Conservation (phyloP, 164 flowering plant genomes). For the Houttuynia cordata region DNA sequence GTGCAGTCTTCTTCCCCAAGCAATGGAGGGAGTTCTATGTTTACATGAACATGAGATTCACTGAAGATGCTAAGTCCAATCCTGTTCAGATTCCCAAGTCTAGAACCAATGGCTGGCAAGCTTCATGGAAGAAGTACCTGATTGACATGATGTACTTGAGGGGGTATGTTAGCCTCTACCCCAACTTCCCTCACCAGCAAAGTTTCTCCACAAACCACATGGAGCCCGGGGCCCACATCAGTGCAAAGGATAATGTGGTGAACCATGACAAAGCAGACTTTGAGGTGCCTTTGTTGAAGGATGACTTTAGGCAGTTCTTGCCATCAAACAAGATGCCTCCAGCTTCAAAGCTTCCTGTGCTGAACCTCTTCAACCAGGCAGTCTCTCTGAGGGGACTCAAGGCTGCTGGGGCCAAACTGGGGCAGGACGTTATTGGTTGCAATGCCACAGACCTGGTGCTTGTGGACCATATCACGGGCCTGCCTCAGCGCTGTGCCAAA, state of each 20-base stretch:
- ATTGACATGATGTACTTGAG: constrained; percentile 97
- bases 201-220: constrained; percentile 97
- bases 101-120: constrained; percentile 94
- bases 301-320: constrained; percentile 45
- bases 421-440: constrained; percentile 75
- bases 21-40: constrained; percentile 95
- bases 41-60: constrained; percentile 95
- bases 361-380: constrained; percentile 83
- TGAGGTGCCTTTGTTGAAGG: constrained; percentile 72
- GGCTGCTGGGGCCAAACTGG: constrained; percentile 81
- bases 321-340: constrained; percentile 74
- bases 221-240: constrained; percentile 96
- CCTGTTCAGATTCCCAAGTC: constrained; percentile 96
- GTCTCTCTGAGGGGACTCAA: constrained; percentile 77
- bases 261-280: constrained; percentile 65
- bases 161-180: constrained; percentile 86
- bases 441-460: constrained; percentile 45
- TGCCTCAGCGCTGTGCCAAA: constrained; percentile 53
- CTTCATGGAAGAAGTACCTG: constrained; percentile 96
- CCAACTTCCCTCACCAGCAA: constrained; percentile 81
- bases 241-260: constrained; percentile 74
- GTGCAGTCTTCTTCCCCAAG: constrained; percentile 97
- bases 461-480: constrained; percentile 69
- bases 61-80: constrained; percentile 74
- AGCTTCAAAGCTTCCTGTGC: constrained; percentile 69